Conservation (phyloP, 768 basidiomycete species). For the Exidia glandulosa region DNA sequence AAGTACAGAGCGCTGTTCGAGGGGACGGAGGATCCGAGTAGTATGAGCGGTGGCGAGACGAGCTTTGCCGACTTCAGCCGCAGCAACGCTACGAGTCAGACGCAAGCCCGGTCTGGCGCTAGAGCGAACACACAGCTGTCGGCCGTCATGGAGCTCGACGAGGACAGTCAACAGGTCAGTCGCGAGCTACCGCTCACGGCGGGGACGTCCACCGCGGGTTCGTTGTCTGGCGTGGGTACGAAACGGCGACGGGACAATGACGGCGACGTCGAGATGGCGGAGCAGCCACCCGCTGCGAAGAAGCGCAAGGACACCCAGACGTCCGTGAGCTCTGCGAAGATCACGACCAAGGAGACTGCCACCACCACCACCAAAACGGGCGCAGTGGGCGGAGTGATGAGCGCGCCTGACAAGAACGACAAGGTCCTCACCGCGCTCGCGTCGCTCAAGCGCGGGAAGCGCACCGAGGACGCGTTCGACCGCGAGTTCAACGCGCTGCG, state of each 20-base stretch:
- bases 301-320: too few relatives aligned
- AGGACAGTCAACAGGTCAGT: background rate
- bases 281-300: background rate
- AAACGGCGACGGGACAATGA: background rate
- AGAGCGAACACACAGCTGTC: background rate
- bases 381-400: background rate
- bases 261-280: background rate
- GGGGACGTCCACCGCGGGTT: background rate
- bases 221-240: background rate
- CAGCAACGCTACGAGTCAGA: background rate
- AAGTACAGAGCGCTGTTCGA: constrained; percentile 66
- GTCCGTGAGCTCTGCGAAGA: too few relatives aligned
- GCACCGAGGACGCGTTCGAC: constrained; percentile 58
- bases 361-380: constrained; percentile 9
- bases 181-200: background rate
- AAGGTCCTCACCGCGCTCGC: constrained; percentile 65
- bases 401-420: constrained; percentile 53
- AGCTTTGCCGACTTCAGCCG: background rate
- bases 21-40: constrained; percentile 28
- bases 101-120: background rate
- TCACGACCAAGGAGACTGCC: background rate
- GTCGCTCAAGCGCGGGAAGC: constrained; percentile 59
- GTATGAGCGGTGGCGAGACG: background rate
- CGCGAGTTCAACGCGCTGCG: constrained; percentile 69
- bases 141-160: background rate